Conservation (phyloP, 495 filamentous ascomycete species). For the Coniosporium apollinis region DNA sequence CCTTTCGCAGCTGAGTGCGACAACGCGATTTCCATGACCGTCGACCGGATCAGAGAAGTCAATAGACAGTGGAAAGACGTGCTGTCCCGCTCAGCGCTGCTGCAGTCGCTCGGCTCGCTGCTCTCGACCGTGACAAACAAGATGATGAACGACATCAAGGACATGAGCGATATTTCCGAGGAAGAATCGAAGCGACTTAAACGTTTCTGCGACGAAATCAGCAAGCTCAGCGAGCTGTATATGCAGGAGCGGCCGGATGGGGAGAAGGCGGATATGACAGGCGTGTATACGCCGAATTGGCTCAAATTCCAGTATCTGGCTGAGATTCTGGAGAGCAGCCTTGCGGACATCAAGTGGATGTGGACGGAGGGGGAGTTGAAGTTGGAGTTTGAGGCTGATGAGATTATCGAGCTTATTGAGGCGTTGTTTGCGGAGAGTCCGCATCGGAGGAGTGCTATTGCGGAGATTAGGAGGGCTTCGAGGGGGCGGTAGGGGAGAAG, state of each 20-base stretch:
- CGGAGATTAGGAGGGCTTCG: constrained; percentile 44
- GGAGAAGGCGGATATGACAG: constrained; percentile 35
- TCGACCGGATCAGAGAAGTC: constrained; percentile 49
- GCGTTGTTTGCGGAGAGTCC: constrained; percentile 83
- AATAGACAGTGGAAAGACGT: constrained; percentile 63
- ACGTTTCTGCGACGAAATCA: constrained; percentile 52
- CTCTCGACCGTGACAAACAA: constrained; percentile 66
- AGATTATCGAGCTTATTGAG: constrained; percentile 75
- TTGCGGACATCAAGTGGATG: constrained; percentile 74
- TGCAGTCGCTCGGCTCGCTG: constrained; percentile 71
- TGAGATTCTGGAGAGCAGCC: constrained; percentile 76
- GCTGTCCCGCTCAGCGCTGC: constrained; percentile 62
- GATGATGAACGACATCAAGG: constrained; percentile 69
- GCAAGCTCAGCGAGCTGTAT: constrained; percentile 58
- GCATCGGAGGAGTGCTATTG: constrained; percentile 55
- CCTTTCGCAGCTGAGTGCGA: constrained; percentile 51
- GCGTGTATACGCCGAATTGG: constrained; percentile 70
- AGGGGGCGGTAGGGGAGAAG: constrained; percentile 4
- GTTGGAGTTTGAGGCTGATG: constrained; percentile 65
- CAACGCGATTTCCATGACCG: constrained; percentile 49
- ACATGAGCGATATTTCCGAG: constrained; percentile 72
- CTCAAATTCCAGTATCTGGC: constrained; percentile 75
- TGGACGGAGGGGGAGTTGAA: constrained; percentile 77
- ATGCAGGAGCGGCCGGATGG: constrained; percentile 31
- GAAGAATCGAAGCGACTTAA: constrained; percentile 70